phyloP scores from a whole-genome alignment of 2,329 filamentous ascomycete genomes.

The Botrytis deweyae region DNA sequence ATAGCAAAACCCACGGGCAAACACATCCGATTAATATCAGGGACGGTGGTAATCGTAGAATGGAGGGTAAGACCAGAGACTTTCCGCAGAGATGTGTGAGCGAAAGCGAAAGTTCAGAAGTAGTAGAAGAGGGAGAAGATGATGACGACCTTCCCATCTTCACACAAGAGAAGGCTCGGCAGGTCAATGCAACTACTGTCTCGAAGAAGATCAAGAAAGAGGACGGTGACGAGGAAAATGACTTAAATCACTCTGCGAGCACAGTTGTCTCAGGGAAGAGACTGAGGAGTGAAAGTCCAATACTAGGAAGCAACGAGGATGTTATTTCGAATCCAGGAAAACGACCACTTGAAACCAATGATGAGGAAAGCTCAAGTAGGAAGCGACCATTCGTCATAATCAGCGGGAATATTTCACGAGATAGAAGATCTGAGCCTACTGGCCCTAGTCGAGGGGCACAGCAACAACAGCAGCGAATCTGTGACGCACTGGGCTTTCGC shows the following conservation, averaged over 20 bases:
- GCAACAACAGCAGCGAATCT: background rate
- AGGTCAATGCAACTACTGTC: background rate
- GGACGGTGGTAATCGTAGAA: background rate
- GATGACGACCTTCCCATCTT: background rate
- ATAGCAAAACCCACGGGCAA: no score
- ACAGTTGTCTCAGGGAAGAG: background rate
- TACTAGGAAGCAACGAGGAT: background rate
- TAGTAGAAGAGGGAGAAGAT: background rate
- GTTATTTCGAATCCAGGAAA: background rate
- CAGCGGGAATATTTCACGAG: background rate
- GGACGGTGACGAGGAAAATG: background rate
- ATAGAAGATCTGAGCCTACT: background rate
- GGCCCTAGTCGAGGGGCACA: background rate
- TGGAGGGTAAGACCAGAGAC: background rate
- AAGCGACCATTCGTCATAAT: constrained; percentile 7
- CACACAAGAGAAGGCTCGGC: background rate
- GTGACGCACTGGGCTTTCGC: background rate
- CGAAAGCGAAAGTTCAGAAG: background rate
- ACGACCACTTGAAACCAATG: background rate
- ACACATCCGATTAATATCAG: background rate
- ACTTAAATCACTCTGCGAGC: background rate
- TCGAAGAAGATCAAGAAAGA: constrained; percentile 3
- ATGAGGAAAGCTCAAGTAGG: background rate
- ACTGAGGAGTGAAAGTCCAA: background rate
- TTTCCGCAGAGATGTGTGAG: background rate